These are phyloP conservation scores for Nakazawaea siamensis DNA, from an alignment of 805 yeast genomes.

Conservation along the genomic window DNA sequence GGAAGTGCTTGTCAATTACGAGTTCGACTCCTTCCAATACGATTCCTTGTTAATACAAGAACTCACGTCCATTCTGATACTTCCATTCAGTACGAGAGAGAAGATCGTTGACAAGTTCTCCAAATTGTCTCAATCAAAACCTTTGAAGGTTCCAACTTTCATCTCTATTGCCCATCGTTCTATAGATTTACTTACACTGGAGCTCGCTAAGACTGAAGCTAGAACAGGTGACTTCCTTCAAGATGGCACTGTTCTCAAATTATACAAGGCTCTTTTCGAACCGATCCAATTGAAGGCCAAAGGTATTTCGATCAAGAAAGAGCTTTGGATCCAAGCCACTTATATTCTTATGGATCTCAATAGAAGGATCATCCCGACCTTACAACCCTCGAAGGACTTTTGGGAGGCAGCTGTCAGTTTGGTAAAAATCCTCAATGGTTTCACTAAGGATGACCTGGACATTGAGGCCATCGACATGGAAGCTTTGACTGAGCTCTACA, in stretches of 20 bases:
- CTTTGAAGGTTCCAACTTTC: constrained; percentile 49
- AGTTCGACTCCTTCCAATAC: constrained; percentile 17
- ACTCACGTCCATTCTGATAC: constrained; percentile 39
- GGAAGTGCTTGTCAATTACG: constrained; percentile 16
- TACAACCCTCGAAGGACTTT: constrained; percentile 16
- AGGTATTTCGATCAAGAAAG: constrained; percentile 22
- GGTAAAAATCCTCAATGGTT: constrained; percentile 31
- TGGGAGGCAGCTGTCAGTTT: constrained; percentile 37
- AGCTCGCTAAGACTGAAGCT: constrained; percentile 18
- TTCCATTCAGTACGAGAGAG: constrained; percentile 56
- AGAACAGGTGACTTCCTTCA: constrained; percentile 29
- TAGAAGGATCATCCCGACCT: constrained; percentile 21
- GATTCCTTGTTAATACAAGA: constrained; percentile 44
- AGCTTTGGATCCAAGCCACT: constrained; percentile 51
- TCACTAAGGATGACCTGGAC: constrained; percentile 18
- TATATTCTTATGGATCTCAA: constrained; percentile 30
- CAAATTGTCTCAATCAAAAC: constrained; percentile 23
- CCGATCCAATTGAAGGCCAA: constrained; percentile 36
- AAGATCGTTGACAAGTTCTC: constrained; percentile 47
- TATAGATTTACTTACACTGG: constrained; percentile 28
- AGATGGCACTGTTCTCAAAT: constrained; percentile 36
- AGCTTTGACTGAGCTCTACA: constrained; percentile 25
- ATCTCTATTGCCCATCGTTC: constrained; percentile 48
- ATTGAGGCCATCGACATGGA: constrained; percentile 37
- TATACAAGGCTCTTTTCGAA: constrained; percentile 44